Conservation (phyloP, 441 rosid species). For the Arabidopsis lyrata region DNA sequence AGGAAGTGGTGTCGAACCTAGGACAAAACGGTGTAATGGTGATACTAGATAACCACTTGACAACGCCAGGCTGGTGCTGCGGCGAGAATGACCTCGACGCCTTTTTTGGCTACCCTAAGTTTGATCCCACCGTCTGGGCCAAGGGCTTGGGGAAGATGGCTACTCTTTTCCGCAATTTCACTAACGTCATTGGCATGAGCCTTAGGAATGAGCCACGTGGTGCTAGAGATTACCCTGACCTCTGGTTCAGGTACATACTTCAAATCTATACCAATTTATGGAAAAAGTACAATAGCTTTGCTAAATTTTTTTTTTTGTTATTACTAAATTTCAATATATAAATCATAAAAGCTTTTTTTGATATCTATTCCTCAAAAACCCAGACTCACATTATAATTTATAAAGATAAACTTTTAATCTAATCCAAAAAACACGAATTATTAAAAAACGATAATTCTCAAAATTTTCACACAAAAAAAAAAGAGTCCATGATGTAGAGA, state of each 20-base stretch:
- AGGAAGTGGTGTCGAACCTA: slow-evolving; percentile 70
- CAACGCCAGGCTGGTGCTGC: slow-evolving; percentile 91
- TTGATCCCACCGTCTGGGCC: slow-evolving; percentile 73
- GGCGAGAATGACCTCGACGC: slow-evolving; percentile 71
- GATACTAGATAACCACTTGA: slow-evolving; percentile 81
- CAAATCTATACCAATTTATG: not conserved
- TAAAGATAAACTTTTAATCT: too few species aligned
- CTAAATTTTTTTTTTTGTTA: too few species aligned
- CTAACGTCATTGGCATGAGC: slow-evolving; percentile 76
- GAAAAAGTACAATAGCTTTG: too few species aligned
- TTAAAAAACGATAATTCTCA: too few species aligned
- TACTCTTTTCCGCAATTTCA: slow-evolving; percentile 53
- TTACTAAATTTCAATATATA: too few species aligned
- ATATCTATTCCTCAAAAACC: too few species aligned
- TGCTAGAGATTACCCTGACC: slow-evolving; percentile 61
- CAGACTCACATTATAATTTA: too few species aligned
- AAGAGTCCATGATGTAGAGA: too few species aligned
- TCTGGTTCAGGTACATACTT: slow-evolving; percentile 73
- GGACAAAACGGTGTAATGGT: slow-evolving; percentile 70
- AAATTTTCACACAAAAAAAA: too few species aligned
- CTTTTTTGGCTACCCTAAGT: slow-evolving; percentile 77
- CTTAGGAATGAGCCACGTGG: slow-evolving; percentile 88
- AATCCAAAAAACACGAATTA: too few species aligned
- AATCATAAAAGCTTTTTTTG: too few species aligned
- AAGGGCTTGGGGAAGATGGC: slow-evolving; percentile 72